Evolutionary conservation across 2,329 filamentous ascomycete species (phyloP), one percentile per base, ranked within the genome.

Genomic region (Cadophora malorum): DNA sequence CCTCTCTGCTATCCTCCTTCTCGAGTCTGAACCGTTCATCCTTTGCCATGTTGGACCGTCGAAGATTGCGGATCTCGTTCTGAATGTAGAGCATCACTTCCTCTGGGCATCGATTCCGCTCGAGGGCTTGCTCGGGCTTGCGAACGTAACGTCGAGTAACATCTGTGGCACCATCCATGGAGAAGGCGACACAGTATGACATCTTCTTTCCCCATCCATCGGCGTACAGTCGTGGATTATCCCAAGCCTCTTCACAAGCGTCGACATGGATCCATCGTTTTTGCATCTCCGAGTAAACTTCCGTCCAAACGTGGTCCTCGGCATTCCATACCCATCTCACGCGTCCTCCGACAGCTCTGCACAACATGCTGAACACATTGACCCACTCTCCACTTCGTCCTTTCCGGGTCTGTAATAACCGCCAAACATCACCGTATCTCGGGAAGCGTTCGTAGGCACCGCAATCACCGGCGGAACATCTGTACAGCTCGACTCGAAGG

Each of bases 291-390:
- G 94, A 97, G 81, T 97, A 99, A 16, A 98, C 91, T 76, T 98
- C 96, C 0, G 94, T 97, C 96, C 96, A 99, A 31, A 97, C 93
- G 77, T 97, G 93, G 79, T 98, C 96, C 80, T 98, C 96, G 35
- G 91, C 91, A 74, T 98, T 98, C 96, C 96, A 99, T 12, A 99
- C 91, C 96, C 96, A 99, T 76, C 96, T 89, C 28, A 97, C 94
- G 69, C 95, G 88, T 69, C 91, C 92, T 61, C 95, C 95, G 16
- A 98, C 89, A 4, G 96, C 96, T 69, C 95, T 89, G 83, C 95
- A 98, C 63, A 99, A 86, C 96, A 98, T 98, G 81, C 91, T 95
- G 82, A 99, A 99, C 84, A 94, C 97, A 81, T 97, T 98, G 73
- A 93, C 94, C 94, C 96, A 98, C 82, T 99, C 96, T 70, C 96